Conservation (phyloP, 1,284 basidiomycete species). For the Microbotryum intermedium region DNA sequence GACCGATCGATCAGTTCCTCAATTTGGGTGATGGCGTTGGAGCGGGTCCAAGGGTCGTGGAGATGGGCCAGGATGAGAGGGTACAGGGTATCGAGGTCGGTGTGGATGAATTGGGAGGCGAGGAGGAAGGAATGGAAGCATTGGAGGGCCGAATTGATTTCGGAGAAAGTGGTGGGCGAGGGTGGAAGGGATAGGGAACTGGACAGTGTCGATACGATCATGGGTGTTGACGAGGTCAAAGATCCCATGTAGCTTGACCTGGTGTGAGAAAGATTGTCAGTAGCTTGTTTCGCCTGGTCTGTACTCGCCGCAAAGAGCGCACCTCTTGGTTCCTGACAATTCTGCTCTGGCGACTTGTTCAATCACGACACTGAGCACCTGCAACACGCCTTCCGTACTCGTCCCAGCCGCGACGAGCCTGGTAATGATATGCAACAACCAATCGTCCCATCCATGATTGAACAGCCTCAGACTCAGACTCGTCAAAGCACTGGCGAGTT, state of each 20-base stretch:
- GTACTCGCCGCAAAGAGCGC: not conserved
- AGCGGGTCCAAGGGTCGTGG: conserved; percentile 12
- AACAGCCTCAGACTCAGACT: conserved; percentile 4
- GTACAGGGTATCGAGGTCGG: conserved; percentile 25
- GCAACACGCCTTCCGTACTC: conserved; percentile 24
- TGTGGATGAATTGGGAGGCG: conserved; percentile 26
- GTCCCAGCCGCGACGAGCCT: conserved; percentile 24
- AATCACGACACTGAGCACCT: conserved; percentile 31
- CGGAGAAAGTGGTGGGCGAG: not conserved
- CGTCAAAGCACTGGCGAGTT: conserved; percentile 30
- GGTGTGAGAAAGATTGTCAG: conserved; percentile 13
- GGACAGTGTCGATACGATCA: conserved; percentile 25
- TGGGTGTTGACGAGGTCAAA: conserved; percentile 22
- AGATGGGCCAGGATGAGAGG: conserved; percentile 29
- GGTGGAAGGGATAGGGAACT: conserved; percentile 13
- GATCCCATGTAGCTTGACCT: conserved; percentile 25
- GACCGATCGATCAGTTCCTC: conserved; percentile 32
- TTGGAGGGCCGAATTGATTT: conserved; percentile 13
- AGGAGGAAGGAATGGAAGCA: conserved; percentile 25
- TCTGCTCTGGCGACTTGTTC: conserved; percentile 34
- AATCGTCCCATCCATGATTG: conserved; percentile 28
- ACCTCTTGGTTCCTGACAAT: conserved; percentile 31
- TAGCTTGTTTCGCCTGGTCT: conserved; percentile 19
- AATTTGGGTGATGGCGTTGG: conserved; percentile 25
- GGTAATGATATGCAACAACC: conserved; percentile 32